Evolutionary conservation across 2,329 filamentous ascomycete species (phyloP).

Genomic region (Trichoderma endophyticum): DNA sequence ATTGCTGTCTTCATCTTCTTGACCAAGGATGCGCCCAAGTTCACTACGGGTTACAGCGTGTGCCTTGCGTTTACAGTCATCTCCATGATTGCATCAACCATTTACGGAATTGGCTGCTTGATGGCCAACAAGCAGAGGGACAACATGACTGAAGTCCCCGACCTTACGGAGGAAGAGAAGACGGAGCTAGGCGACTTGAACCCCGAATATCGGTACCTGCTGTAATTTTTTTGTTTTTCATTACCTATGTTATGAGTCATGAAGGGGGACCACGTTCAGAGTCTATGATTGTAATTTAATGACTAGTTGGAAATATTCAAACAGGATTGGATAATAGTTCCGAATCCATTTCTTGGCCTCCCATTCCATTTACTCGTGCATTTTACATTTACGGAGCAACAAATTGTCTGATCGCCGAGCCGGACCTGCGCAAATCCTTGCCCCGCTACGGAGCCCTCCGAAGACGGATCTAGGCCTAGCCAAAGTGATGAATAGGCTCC

Average conservation of each 20-base stretch:
- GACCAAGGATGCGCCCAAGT: slow-evolving; percentile 63
- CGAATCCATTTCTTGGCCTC: neutral
- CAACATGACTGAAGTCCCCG: slow-evolving; percentile 37
- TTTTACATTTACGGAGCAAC: neutral
- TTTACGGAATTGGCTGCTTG: slow-evolving; percentile 59
- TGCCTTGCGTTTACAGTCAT: slow-evolving; percentile 71
- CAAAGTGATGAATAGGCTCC: neutral
- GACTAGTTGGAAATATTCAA: neutral
- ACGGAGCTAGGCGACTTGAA: slow-evolving; percentile 57
- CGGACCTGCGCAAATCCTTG: neutral
- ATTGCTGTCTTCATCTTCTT: slow-evolving; percentile 71
- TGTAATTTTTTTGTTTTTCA: slow-evolving; percentile 36
- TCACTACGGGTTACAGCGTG: slow-evolving; percentile 72
- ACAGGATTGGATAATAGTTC: neutral
- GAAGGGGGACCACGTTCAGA: neutral
- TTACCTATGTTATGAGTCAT: neutral
- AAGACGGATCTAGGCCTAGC: neutral
- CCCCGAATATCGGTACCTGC: slow-evolving; percentile 57
- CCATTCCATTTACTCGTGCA: neutral
- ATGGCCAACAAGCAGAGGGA: slow-evolving; percentile 60
- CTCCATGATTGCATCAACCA: slow-evolving; percentile 56
- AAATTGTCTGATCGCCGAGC: neutral
- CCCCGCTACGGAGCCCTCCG: neutral
- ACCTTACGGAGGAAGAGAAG: slow-evolving; percentile 61
- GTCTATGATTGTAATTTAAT: neutral